These are phyloP conservation scores for Piromyces sp. DNA, from an alignment of 192 early-diverging fungal species.

Conservation along the genomic window DNA sequence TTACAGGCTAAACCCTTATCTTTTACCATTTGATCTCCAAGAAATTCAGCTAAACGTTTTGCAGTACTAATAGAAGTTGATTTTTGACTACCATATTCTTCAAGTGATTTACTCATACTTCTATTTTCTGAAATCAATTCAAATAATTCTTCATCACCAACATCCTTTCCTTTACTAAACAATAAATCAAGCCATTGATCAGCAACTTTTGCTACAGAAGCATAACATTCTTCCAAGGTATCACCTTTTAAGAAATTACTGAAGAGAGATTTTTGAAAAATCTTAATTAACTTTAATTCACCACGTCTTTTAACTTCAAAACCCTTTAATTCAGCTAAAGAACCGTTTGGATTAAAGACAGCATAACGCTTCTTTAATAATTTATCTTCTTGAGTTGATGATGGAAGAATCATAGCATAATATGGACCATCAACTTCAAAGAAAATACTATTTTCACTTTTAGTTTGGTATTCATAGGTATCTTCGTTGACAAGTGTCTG, in stretches of 20 bases:
- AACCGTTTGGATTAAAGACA: conserved; percentile 89
- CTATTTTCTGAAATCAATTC: conserved; percentile 94
- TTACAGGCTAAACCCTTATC: conserved; percentile 91
- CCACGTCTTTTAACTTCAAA: conserved; percentile 98
- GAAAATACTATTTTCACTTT: conserved; percentile 89
- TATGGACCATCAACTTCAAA: conserved; percentile 99
- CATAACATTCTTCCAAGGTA: conserved; percentile 76
- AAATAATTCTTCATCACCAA: conserved; percentile 77
- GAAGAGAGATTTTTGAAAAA: conserved; percentile 90
- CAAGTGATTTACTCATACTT: conserved; percentile 85
- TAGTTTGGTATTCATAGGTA: conserved; percentile 41
- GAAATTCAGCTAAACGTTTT: conserved; percentile 81
- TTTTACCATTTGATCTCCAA: conserved; percentile 96
- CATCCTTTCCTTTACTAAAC: conserved; percentile 58
- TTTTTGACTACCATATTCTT: conserved; percentile 85
- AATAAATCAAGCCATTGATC: conserved; percentile 92
- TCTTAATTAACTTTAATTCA: conserved; percentile 94
- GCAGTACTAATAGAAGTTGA: conserved; percentile 91
- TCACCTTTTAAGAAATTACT: conserved; percentile 76
- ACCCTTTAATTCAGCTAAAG: conserved; percentile 89
- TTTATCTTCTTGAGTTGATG: conserved; percentile 88
- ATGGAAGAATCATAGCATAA: conserved; percentile 90
- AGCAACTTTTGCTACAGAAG: conserved; percentile 68
- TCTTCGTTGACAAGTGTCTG: conserved; percentile 48
- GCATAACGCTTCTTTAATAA: conserved; percentile 96